Conservation (phyloP, 1,284 basidiomycete species). For the Coriolopsis trogii region DNA sequence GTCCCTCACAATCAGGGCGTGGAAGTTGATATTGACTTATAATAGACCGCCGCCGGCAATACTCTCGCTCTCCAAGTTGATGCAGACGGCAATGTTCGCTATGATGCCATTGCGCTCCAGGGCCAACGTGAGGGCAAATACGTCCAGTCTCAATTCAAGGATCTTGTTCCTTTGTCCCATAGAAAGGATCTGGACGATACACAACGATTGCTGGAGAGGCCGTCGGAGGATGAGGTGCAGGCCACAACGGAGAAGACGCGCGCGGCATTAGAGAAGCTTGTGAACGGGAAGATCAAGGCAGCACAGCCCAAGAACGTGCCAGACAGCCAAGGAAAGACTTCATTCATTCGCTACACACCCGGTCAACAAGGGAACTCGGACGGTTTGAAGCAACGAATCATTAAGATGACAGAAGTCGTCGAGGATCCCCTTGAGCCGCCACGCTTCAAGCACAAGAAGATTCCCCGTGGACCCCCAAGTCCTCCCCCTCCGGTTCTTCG, state of each 20-base stretch:
- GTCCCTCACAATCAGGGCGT: neutral
- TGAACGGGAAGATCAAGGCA: constrained; percentile 95
- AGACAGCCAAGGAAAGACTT: constrained; percentile 76
- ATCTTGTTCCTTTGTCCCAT: constrained; percentile 91
- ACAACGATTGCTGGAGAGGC: constrained; percentile 82
- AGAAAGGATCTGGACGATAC: constrained; percentile 86
- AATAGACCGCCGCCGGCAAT: constrained; percentile 89
- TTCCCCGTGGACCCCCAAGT: constrained; percentile 92
- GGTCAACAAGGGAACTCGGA: constrained; percentile 77
- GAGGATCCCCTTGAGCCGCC: constrained; percentile 98
- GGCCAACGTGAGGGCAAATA: constrained; percentile 86
- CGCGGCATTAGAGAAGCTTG: constrained; percentile 90
- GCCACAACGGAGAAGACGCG: constrained; percentile 90
- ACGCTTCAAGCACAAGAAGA: constrained; percentile 98
- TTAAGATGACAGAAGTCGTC: constrained; percentile 97
- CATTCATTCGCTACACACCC: constrained; percentile 96
- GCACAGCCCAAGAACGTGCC: constrained; percentile 91
- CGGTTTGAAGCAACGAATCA: constrained; percentile 90
- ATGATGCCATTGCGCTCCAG: constrained; percentile 96
- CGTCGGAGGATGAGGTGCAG: constrained; percentile 89
- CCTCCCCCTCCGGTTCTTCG: constrained; percentile 97
- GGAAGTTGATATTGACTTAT: neutral
- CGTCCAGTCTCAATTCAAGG: constrained; percentile 96
- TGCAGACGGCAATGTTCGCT: constrained; percentile 93
- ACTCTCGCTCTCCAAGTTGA: constrained; percentile 97